Conservation (phyloP, 306 rosid genomes). For the Sechiopsis laciniata region DNA sequence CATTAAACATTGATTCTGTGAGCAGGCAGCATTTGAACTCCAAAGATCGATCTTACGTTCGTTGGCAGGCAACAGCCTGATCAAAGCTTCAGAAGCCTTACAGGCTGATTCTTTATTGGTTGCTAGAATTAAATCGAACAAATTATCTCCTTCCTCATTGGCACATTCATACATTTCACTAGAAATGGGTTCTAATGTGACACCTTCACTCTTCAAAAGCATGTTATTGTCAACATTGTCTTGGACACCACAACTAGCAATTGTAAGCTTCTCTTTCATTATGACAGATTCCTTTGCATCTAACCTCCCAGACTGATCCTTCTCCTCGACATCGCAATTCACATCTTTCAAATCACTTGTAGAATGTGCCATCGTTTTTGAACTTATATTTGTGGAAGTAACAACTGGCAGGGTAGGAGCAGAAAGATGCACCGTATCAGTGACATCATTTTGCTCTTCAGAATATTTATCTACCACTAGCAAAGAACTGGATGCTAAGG, state of each 20-base stretch:
- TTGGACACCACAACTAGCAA: background rate
- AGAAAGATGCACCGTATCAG: slow-evolving; percentile 26
- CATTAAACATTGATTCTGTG: slow-evolving; percentile 27
- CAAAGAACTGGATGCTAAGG: slow-evolving; percentile 47
- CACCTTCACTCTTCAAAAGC: background rate
- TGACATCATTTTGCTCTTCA: slow-evolving; percentile 36
- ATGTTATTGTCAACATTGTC: slow-evolving; percentile 2
- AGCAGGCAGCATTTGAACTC: slow-evolving; percentile 28
- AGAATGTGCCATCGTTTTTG: slow-evolving; percentile 34
- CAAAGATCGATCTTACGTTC: slow-evolving; percentile 27
- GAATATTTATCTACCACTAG: slow-evolving; percentile 31
- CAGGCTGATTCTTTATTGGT: slow-evolving; percentile 58
- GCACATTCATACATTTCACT: slow-evolving; percentile 12
- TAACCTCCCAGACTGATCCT: slow-evolving; percentile 75
- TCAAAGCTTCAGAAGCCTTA: slow-evolving; percentile 44
- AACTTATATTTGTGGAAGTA: slow-evolving; percentile 34
- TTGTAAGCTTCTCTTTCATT: background rate
- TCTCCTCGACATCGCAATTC: slow-evolving; percentile 40
- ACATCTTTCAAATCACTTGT: slow-evolving; percentile 33
- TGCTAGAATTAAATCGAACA: slow-evolving; percentile 36
- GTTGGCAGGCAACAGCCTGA: slow-evolving; percentile 41
- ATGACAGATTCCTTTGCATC: slow-evolving; percentile 9
- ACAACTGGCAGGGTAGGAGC: slow-evolving; percentile 38
- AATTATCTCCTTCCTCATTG: slow-evolving; percentile 27
- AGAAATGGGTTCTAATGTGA: slow-evolving; percentile 3